These are phyloP conservation scores for Ascosphaera apis DNA, from an alignment of 2,329 filamentous ascomycete species.

Conservation along the genomic window DNA sequence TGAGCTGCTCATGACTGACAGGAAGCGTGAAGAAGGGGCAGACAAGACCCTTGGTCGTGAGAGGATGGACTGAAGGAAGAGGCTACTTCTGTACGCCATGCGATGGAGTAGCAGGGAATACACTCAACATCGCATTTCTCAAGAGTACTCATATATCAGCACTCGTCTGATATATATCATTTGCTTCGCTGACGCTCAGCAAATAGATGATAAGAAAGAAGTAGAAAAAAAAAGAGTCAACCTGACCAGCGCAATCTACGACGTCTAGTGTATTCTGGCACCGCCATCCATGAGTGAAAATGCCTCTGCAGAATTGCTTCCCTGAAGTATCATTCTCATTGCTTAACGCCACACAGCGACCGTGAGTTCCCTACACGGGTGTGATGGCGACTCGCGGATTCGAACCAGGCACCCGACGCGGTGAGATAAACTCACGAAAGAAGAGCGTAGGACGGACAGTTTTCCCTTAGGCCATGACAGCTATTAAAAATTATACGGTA, in stretches of 20 bases:
- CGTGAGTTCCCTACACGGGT: slow-evolving; percentile 33
- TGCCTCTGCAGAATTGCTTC: slow-evolving; percentile 36
- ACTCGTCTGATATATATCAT: not conserved
- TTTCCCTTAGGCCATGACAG: slow-evolving; percentile 6
- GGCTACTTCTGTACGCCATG: too few relatives aligned
- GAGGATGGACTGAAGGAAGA: too few relatives aligned
- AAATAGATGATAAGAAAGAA: not conserved
- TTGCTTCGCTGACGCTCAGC: too few relatives aligned
- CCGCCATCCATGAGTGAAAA: slow-evolving; percentile 31
- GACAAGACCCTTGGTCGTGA: too few relatives aligned
- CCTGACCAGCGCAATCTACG: slow-evolving; percentile 13
- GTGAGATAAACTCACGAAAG: slow-evolving; percentile 2
- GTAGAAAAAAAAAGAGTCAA: slow-evolving; percentile 15
- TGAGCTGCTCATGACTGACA: not conserved
- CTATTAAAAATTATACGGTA: slow-evolving; percentile 1
- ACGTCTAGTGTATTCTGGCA: slow-evolving; percentile 28
- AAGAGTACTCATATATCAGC: not conserved
- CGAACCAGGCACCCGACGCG: slow-evolving; percentile 28
- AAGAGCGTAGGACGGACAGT: slow-evolving; percentile 1
- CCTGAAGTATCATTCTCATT: slow-evolving; percentile 31
- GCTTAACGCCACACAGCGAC: slow-evolving; percentile 30
- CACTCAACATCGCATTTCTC: too few relatives aligned
- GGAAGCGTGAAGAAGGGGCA: too few relatives aligned
- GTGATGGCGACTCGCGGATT: slow-evolving; percentile 27
- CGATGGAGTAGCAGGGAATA: too few relatives aligned